These are phyloP conservation scores for Cyphellophora europaea DNA, from an alignment of 2,329 filamentous ascomycete species.

Conservation along the genomic window DNA sequence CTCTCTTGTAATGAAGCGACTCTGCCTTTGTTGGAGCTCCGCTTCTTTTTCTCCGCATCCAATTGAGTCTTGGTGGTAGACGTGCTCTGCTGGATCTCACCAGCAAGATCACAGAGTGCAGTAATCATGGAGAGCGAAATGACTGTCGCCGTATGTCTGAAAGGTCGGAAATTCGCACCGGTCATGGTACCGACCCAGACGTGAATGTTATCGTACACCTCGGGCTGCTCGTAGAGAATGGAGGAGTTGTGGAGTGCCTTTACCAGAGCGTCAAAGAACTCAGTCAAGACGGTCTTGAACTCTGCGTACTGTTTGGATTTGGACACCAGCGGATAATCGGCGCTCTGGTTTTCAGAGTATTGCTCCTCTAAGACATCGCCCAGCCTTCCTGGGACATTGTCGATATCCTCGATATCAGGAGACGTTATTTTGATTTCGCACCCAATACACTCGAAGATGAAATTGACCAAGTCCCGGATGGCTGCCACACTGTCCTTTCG, in stretches of 20 bases:
- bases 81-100: slow-evolving; percentile 60
- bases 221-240: slow-evolving; percentile 64
- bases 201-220: slow-evolving; percentile 79
- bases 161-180: slow-evolving; percentile 75
- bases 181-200: slow-evolving; percentile 89
- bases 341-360: slow-evolving; percentile 72
- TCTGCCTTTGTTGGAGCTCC: slow-evolving; percentile 67
- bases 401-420: slow-evolving; percentile 80
- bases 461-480: slow-evolving; percentile 51
- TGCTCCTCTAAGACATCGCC: slow-evolving; percentile 71
- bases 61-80: slow-evolving; percentile 70
- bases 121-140: slow-evolving; percentile 72
- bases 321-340: slow-evolving; percentile 85
- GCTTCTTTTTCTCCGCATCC: slow-evolving; percentile 66
- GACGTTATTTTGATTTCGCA: slow-evolving; percentile 69
- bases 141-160: slow-evolving; percentile 87
- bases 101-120: slow-evolving; percentile 64
- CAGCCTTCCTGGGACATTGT: slow-evolving; percentile 71
- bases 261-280: slow-evolving; percentile 71
- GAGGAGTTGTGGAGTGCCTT: slow-evolving; percentile 73
- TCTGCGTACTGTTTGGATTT: slow-evolving; percentile 65
- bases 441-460: slow-evolving; percentile 60
- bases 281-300: slow-evolving; percentile 68
- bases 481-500: slow-evolving; percentile 45
- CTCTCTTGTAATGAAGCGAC: slow-evolving; percentile 63